These are phyloP conservation scores for Colletotrichum musae DNA, from an alignment of 2,329 filamentous ascomycete species.

Conservation along the genomic window DNA sequence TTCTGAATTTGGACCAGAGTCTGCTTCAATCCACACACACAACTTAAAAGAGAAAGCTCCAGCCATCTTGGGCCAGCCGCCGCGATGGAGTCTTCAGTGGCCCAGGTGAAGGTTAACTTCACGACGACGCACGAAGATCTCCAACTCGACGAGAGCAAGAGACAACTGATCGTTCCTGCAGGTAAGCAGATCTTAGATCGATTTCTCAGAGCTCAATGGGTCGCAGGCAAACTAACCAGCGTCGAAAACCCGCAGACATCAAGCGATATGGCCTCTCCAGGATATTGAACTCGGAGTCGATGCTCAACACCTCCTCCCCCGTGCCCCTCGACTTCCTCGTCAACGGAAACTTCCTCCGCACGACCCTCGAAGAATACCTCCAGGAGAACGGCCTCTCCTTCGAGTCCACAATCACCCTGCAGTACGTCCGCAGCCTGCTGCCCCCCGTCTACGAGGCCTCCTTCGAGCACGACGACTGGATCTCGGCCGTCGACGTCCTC, in stretches of 20 bases:
- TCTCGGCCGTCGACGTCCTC: constrained; percentile 87
- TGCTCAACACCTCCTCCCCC: constrained; percentile 75
- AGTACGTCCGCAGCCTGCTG: constrained; percentile 93
- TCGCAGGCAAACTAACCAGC: constrained; percentile 21
- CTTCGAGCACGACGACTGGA: constrained; percentile 98
- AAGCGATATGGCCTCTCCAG: constrained; percentile 79
- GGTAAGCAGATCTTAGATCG: constrained; percentile 54
- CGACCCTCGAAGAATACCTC: constrained; percentile 92
- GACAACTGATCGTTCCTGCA: constrained; percentile 74
- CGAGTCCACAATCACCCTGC: constrained; percentile 88
- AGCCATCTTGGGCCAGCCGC: constrained; percentile 22
- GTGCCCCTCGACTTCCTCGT: constrained; percentile 95
- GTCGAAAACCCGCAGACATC: constrained; percentile 62
- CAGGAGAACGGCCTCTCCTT: constrained; percentile 87
- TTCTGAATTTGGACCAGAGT: neutral
- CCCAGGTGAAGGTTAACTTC: constrained; percentile 78
- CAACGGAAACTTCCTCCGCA: constrained; percentile 91
- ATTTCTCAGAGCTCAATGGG: neutral
- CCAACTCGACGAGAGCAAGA: constrained; percentile 73
- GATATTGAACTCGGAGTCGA: constrained; percentile 79
- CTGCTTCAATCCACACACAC: neutral
- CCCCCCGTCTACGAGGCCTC: constrained; percentile 91
- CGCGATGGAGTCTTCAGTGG: constrained; percentile 57
- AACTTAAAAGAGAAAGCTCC: neutral
- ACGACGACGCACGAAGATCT: constrained; percentile 74